Conservation (phyloP, 805 yeast genomes). For the Saccharomycopsis schoenii region DNA sequence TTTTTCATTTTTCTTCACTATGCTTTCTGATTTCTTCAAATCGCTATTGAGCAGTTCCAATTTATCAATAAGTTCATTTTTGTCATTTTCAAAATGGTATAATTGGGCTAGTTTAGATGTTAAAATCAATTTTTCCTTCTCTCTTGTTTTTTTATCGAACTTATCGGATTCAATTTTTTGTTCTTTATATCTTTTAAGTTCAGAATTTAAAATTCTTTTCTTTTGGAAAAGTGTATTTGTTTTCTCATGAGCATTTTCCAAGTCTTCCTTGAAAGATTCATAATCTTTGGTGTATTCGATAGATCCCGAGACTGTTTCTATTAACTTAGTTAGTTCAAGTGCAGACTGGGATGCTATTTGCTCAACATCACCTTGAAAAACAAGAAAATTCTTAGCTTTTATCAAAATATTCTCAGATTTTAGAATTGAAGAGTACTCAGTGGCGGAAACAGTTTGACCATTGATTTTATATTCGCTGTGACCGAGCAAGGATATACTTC, state of each 20-base stretch:
- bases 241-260: conserved; percentile 53
- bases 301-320: conserved; percentile 84
- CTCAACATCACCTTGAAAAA: conserved; percentile 96
- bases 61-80: conserved; percentile 21
- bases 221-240: conserved; percentile 57
- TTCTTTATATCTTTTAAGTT: conserved; percentile 65
- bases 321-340: conserved; percentile 54
- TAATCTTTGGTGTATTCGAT: conserved; percentile 56
- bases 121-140: conserved; percentile 38
- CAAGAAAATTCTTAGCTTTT: conserved; percentile 84
- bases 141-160: conserved; percentile 45
- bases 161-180: conserved; percentile 64
- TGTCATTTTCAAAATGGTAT: conserved; percentile 43
- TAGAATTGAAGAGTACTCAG: conserved; percentile 55
- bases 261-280: conserved; percentile 51
- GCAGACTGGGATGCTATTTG: conserved; percentile 84
- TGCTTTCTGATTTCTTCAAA: conserved; percentile 26
- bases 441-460: conserved; percentile 47
- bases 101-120: conserved; percentile 52
- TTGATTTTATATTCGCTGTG: conserved; percentile 60
- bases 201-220: conserved; percentile 61
- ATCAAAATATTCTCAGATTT: conserved; percentile 74
- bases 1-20: conserved; percentile 29
- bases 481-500: conserved; percentile 52
- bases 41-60: conserved; percentile 19